Evolutionary conservation across 495 filamentous ascomycete species (phyloP).

Genomic region (Geopyxis carbonaria): DNA sequence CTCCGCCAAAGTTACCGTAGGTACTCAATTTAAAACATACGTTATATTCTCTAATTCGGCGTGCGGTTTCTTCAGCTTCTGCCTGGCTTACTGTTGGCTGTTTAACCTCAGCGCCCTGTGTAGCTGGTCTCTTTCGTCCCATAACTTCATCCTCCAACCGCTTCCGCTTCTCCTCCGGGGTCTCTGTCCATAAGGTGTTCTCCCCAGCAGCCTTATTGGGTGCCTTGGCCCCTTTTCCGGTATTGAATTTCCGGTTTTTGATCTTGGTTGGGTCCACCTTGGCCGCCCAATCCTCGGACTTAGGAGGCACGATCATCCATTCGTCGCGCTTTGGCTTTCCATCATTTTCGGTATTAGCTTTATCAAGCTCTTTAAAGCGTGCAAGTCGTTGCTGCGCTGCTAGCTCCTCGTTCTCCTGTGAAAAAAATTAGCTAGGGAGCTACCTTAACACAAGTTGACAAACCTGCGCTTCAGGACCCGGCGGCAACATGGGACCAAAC

Average conservation of each 20-base stretch:
- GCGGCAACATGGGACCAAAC: constrained; percentile 70
- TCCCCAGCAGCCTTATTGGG: constrained; percentile 29
- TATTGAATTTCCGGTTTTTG: constrained; percentile 68
- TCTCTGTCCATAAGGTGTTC: constrained; percentile 73
- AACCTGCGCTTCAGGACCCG: constrained; percentile 27
- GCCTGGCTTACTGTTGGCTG: constrained; percentile 22
- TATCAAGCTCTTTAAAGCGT: constrained; percentile 25
- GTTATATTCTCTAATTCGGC: constrained; percentile 42
- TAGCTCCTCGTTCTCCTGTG: constrained; percentile 20
- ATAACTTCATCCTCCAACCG: constrained; percentile 73
- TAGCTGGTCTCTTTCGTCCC: constrained; percentile 39
- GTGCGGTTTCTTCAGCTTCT: constrained; percentile 34
- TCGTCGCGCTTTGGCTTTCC: constrained; percentile 49
- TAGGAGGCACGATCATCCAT: constrained; percentile 88
- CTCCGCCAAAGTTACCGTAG: too few relatives aligned
- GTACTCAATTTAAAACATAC: constrained; percentile 23
- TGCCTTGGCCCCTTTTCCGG: constrained; percentile 42
- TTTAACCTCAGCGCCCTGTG: constrained; percentile 17
- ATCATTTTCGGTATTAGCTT: constrained; percentile 4
- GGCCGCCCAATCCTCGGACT: constrained; percentile 39
- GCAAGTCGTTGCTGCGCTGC: constrained; percentile 22
- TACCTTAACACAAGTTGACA: background rate
- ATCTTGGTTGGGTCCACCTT: constrained; percentile 74
- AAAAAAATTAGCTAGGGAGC: constrained; percentile 7
- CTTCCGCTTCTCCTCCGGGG: constrained; percentile 69